Conservation (phyloP, 2,329 filamentous ascomycete genomes). For the Arthrobotrys megalospora region DNA sequence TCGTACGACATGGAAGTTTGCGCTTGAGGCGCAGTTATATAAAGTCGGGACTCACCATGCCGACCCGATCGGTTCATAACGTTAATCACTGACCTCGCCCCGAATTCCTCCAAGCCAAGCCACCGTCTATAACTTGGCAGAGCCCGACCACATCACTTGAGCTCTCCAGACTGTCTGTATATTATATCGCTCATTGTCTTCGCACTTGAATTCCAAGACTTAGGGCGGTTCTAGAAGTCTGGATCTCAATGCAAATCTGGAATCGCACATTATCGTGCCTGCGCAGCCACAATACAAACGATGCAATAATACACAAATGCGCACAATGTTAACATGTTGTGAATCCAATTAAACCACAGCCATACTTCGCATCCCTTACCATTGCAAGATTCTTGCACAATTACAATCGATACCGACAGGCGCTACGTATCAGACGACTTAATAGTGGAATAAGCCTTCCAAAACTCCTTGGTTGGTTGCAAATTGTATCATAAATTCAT, state of each 20-base stretch:
- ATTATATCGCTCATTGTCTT: not conserved
- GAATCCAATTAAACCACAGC: too few relatives aligned
- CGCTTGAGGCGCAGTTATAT: not conserved
- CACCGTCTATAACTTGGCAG: not conserved
- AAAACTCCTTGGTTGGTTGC: not conserved
- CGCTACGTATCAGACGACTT: too few relatives aligned
- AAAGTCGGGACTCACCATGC: conserved; percentile 2
- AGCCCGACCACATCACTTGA: not conserved
- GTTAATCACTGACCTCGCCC: conserved; percentile 7
- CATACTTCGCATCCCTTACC: too few relatives aligned
- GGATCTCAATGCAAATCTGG: too few relatives aligned
- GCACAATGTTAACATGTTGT: too few relatives aligned
- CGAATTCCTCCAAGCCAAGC: conserved; percentile 11
- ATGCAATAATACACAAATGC: too few relatives aligned
- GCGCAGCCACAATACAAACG: too few relatives aligned
- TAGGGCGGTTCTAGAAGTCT: too few relatives aligned
- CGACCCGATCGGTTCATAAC: conserved; percentile 2
- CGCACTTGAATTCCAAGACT: too few relatives aligned
- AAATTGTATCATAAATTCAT: conserved; percentile 7
- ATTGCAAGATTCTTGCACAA: too few relatives aligned
- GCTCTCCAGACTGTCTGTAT: too few relatives aligned
- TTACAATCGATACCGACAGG: not conserved
- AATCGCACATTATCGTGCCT: too few relatives aligned
- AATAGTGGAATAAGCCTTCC: not conserved
- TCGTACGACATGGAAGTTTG: not conserved